Percentiles rank a stretch among this genome's conserved stretches.
phyloP scores from a whole-genome alignment of 257 asterid genomes.

The Solanum virginianum region DNA sequence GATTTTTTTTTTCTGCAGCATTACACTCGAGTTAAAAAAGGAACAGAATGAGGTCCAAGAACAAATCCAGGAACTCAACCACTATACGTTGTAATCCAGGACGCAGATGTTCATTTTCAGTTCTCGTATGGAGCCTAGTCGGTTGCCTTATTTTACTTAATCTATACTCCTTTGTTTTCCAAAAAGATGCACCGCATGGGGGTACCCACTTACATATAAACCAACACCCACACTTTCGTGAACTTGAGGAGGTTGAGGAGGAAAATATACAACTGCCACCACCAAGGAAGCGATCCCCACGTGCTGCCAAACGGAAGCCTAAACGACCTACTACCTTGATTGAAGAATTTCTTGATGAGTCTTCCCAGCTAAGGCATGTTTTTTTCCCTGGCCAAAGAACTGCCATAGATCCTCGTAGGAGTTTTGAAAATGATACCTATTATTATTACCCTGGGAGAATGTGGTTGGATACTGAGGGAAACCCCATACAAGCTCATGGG shows the following conservation, averaged over 20 bases:
- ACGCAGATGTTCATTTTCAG: slow-evolving; percentile 44
- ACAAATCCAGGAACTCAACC: slow-evolving; percentile 57
- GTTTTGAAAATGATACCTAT: slow-evolving; percentile 32
- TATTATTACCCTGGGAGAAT: slow-evolving; percentile 73
- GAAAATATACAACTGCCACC: slow-evolving; percentile 68
- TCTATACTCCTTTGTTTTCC: slow-evolving; percentile 32
- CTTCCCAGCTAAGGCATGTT: slow-evolving; percentile 68
- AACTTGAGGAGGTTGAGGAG: slow-evolving; percentile 80
- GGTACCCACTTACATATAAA: slow-evolving; percentile 7
- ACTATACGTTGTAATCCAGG: slow-evolving; percentile 80
- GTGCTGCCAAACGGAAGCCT: slow-evolving; percentile 81
- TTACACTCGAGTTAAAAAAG: slow-evolving; percentile 41
- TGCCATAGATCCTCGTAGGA: slow-evolving; percentile 54
- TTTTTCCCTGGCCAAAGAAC: slow-evolving; percentile 57
- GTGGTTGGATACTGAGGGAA: slow-evolving; percentile 93
- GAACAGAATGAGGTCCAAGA: slow-evolving; percentile 61
- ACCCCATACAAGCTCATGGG: slow-evolving; percentile 97
- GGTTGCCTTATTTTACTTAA: slow-evolving; percentile 62
- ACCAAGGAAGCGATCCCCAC: slow-evolving; percentile 80
- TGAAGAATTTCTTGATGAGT: slow-evolving; percentile 82
- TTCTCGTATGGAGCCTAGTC: slow-evolving; percentile 44
- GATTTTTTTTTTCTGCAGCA: slow-evolving; percentile 41
- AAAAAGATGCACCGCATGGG: slow-evolving; percentile 14
- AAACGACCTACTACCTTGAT: slow-evolving; percentile 49
- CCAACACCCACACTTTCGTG: slow-evolving; percentile 34